These are phyloP conservation scores for Sedum album DNA, from an alignment of 164 flowering plant species.

Conservation along the genomic window DNA sequence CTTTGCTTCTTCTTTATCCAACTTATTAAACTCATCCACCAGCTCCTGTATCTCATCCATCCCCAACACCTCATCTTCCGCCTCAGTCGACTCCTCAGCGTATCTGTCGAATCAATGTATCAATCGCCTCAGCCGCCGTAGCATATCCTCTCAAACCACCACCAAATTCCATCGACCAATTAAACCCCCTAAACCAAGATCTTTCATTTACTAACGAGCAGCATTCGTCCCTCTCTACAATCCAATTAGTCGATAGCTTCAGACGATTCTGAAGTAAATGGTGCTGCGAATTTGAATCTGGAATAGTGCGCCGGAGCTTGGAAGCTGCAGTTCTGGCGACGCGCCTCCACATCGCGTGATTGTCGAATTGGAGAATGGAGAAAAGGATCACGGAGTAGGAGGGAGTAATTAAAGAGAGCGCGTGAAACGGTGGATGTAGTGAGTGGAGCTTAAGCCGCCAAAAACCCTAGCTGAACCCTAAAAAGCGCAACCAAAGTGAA, in stretches of 20 bases:
- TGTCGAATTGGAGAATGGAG: not conserved
- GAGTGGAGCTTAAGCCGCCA: constrained; percentile 6
- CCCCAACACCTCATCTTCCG: constrained; percentile 35
- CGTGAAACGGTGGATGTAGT: not conserved
- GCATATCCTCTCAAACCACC: constrained; percentile 23
- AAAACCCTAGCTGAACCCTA: constrained; percentile 7
- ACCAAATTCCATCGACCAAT: not conserved
- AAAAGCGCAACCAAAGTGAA: not conserved
- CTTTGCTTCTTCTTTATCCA: constrained; percentile 11
- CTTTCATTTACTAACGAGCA: not conserved
- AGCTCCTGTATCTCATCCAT: constrained; percentile 34
- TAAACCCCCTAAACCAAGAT: not conserved
- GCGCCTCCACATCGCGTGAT: not conserved
- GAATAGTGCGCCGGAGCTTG: not conserved
- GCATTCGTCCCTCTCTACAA: not conserved
- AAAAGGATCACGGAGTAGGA: not conserved
- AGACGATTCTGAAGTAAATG: not conserved
- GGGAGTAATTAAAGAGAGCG: not conserved
- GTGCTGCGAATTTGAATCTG: not conserved
- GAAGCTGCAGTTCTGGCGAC: not conserved
- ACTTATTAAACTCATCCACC: constrained; percentile 20
- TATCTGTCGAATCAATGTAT: not conserved
- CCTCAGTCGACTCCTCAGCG: constrained; percentile 20
- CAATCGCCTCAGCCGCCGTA: constrained; percentile 35
- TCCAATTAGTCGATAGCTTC: not conserved